Evolutionary conservation across 768 basidiomycete species (phyloP), one percentile per base, ranked within the genome.

Genomic region (Serendipita indica): DNA sequence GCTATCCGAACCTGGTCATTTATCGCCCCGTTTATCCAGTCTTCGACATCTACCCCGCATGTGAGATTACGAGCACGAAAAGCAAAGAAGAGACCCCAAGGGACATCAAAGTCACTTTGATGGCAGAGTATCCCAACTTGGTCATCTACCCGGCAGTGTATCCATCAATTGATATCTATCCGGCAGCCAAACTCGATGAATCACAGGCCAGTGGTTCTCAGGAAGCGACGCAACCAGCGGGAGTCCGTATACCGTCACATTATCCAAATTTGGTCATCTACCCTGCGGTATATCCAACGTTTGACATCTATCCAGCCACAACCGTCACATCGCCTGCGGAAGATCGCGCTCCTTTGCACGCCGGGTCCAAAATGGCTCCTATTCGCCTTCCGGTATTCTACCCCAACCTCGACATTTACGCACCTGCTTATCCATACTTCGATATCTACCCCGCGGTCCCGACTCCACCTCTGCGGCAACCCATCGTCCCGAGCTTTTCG

Each of bases 91-190:
- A n/a, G n/a, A n/a, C n/a, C n/a, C n/a, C n/a, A n/a, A n/a, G n/a
- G n/a, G n/a, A n/a, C n/a, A n/a, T n/a, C 41, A 43, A n/a, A 43
- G 41, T 43, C 41, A 4, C 7, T 16, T 54, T 54, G 49, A 28
- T 28, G 22, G 1, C 49, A 1, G 32, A 28, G 28, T 63, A 63
- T 39, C 62, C 62, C 5, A 5, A 20, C 7, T 37, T 57, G 39
- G 39, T 58, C 39, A 49, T 62, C 32, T 62, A 64, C 39, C 61
- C 61, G 3, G 27, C 60, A 16, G 60, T 59, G 14, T 63, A 63
- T 57, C 59, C 59, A 28, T 30, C 33, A n/a, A 16, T 49, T 56
- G 56, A n/a, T 3, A 52, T 32, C 20, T 32, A 60, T 60, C 59
- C 46, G 35, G 13, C 39, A 28, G 30, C 22, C 28, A 43, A 16